phyloP scores from a whole-genome alignment of 805 yeast species.

The Saccharomycopsis guyanensis region DNA sequence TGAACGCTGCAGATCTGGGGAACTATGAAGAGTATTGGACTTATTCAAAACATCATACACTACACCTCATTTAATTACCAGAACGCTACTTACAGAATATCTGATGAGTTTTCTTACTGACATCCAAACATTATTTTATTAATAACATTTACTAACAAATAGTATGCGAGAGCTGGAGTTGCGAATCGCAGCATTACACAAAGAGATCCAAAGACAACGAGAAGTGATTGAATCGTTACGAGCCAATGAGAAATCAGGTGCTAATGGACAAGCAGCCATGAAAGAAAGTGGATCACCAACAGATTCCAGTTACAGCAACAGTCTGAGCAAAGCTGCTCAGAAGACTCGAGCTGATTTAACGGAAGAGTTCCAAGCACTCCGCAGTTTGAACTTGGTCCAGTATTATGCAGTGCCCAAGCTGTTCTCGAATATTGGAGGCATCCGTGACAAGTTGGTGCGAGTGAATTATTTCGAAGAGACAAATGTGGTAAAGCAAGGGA shows the following conservation, averaged over 20 bases:
- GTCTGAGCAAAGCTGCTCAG: neutral
- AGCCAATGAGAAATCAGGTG: conserved; percentile 26
- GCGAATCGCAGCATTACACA: neutral
- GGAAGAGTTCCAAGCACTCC: neutral
- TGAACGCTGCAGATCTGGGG: too few species aligned
- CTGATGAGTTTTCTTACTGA: too few species aligned
- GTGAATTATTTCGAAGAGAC: conserved; percentile 21
- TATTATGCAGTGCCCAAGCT: conserved; percentile 6
- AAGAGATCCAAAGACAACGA: conserved; percentile 39
- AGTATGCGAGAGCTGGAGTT: neutral
- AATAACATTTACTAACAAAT: too few species aligned
- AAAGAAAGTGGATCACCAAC: neutral
- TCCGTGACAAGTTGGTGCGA: conserved; percentile 7
- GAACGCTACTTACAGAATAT: too few species aligned
- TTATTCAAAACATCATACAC: too few species aligned
- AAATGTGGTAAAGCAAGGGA: conserved; percentile 52
- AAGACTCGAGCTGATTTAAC: conserved; percentile 10
- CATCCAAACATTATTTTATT: too few species aligned
- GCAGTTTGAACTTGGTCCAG: neutral
- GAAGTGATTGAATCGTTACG: conserved; percentile 27
- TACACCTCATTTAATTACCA: too few species aligned
- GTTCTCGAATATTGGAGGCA: conserved; percentile 11
- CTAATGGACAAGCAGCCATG: conserved; percentile 21
- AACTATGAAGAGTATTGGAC: too few species aligned
- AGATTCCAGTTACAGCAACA: neutral